Conservation (phyloP, 140 eudicot genomes). For the Flaveria floridana region DNA sequence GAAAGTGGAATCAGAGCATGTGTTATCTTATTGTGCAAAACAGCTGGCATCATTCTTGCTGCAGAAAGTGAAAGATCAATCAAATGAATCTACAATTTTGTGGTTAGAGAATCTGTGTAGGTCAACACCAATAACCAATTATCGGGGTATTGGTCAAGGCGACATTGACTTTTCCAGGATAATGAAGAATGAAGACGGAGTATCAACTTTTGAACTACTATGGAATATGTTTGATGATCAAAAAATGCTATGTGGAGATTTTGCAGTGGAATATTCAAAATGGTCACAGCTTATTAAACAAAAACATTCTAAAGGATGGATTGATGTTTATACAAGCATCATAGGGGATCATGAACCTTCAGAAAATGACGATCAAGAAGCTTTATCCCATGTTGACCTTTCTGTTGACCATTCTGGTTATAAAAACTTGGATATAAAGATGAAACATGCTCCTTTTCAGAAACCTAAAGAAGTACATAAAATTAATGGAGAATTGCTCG, state of each 20-base stretch:
- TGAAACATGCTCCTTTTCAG: slow-evolving; percentile 50
- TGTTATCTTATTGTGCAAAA: slow-evolving; percentile 49
- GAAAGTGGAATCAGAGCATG: slow-evolving; percentile 41
- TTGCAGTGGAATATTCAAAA: slow-evolving; percentile 42
- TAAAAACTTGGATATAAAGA: slow-evolving; percentile 29
- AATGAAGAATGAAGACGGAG: slow-evolving; percentile 33
- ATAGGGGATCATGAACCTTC: slow-evolving; percentile 46
- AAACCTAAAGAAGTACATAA: slow-evolving; percentile 77
- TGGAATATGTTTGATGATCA: slow-evolving; percentile 48
- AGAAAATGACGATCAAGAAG: slow-evolving; percentile 56
- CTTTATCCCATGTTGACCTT: slow-evolving; percentile 48
- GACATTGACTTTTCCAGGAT: slow-evolving; percentile 31
- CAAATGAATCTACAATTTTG: slow-evolving; percentile 36
- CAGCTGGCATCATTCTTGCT: slow-evolving; percentile 65
- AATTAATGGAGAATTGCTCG: slow-evolving; percentile 83
- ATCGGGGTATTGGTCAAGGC: slow-evolving; percentile 37
- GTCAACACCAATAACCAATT: slow-evolving; percentile 30
- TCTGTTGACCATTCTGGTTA: slow-evolving; percentile 44
- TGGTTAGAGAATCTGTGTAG: slow-evolving; percentile 52
- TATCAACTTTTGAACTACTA: slow-evolving; percentile 47
- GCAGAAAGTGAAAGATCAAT: slow-evolving; percentile 46
- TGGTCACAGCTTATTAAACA: slow-evolving; percentile 51
- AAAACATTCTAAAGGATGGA: slow-evolving; percentile 67
- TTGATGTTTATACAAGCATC: slow-evolving; percentile 46
- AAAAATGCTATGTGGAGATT: slow-evolving; percentile 40